These are phyloP conservation scores for Oryza brachyantha DNA, from an alignment of 176 grass and related monocot genomes.

Conservation along the genomic window DNA sequence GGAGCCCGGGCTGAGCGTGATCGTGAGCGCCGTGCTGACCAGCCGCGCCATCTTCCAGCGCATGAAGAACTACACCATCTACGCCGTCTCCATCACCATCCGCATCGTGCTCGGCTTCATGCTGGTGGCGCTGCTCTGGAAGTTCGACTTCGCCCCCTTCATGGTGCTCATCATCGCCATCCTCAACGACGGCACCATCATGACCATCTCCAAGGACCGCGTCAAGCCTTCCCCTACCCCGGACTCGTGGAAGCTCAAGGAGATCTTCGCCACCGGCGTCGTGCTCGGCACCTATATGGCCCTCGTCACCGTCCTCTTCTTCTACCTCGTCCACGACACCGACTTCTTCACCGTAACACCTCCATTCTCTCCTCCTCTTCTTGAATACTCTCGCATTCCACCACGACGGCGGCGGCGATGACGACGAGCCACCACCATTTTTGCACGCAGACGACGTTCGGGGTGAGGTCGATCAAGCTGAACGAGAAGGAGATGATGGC, in stretches of 20 bases:
- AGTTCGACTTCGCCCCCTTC: constrained; percentile 97
- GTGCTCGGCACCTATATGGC: constrained; percentile 96
- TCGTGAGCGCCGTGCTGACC: constrained; percentile 90
- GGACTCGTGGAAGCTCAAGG: constrained; percentile 94
- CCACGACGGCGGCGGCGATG: too few species aligned
- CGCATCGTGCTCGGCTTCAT: constrained; percentile 91
- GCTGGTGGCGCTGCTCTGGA: constrained; percentile 88
- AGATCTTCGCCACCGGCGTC: constrained; percentile 87
- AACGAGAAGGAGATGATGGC: constrained; percentile 61
- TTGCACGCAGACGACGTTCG: constrained; percentile 33
- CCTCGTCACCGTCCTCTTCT: constrained; percentile 79
- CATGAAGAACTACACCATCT: constrained; percentile 99
- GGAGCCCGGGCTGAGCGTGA: constrained; percentile 95
- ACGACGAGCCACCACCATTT: too few species aligned
- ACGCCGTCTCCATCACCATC: constrained; percentile 98
- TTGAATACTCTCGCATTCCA: too few species aligned
- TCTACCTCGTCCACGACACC: constrained; percentile 77
- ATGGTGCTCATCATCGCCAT: constrained; percentile 98
- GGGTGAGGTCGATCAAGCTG: constrained; percentile 55
- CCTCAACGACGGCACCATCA: constrained; percentile 99
- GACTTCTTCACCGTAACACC: constrained; percentile 57
- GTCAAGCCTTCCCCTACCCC: constrained; percentile 87
- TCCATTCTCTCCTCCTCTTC: too few species aligned
- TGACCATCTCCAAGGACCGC: constrained; percentile 99
- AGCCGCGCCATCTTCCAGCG: constrained; percentile 95